Percentiles rank a stretch among this genome's conserved stretches.
These are phyloP conservation scores for Phytophthora pistaciae DNA, from an alignment of 352 stramenopile species.

Conservation along the genomic window DNA sequence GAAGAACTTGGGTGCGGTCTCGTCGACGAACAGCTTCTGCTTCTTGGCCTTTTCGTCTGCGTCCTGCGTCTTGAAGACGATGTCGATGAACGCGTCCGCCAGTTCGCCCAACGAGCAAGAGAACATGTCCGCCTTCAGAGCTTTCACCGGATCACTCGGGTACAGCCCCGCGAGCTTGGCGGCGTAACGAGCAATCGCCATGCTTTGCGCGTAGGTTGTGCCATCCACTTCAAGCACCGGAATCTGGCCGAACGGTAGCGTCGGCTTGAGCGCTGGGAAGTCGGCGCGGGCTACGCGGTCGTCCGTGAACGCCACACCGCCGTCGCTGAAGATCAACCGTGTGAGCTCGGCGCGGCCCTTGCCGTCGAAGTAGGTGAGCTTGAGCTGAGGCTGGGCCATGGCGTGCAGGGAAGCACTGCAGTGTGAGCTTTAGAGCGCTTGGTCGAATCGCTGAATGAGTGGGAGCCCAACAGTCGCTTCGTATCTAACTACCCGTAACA, in stretches of 20 bases:
- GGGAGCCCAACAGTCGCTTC: no score
- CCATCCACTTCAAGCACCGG: slow-evolving; percentile 49
- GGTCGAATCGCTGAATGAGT: no score
- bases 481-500: no score
- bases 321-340: slow-evolving; percentile 55
- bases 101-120: slow-evolving; percentile 34
- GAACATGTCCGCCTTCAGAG: slow-evolving; percentile 43
- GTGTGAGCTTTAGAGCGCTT: no score
- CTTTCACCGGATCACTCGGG: slow-evolving; percentile 34
- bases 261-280: slow-evolving; percentile 47
- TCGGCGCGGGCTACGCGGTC: slow-evolving; percentile 33
- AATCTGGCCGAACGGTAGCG: slow-evolving; percentile 50
- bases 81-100: slow-evolving; percentile 19
- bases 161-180: slow-evolving; percentile 48
- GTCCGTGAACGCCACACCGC: slow-evolving; percentile 45
- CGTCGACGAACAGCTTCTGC: slow-evolving; percentile 47
- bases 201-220: slow-evolving; percentile 44
- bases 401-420: background rate
- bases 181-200: slow-evolving; percentile 53
- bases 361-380: slow-evolving; percentile 73
- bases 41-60: slow-evolving; percentile 47
- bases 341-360: slow-evolving; percentile 55
- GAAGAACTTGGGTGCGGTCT: slow-evolving; percentile 49
- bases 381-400: slow-evolving; percentile 42
- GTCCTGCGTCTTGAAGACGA: slow-evolving; percentile 46